phyloP scores from a whole-genome alignment of 441 rosid genomes.

The Hura crepitans region DNA sequence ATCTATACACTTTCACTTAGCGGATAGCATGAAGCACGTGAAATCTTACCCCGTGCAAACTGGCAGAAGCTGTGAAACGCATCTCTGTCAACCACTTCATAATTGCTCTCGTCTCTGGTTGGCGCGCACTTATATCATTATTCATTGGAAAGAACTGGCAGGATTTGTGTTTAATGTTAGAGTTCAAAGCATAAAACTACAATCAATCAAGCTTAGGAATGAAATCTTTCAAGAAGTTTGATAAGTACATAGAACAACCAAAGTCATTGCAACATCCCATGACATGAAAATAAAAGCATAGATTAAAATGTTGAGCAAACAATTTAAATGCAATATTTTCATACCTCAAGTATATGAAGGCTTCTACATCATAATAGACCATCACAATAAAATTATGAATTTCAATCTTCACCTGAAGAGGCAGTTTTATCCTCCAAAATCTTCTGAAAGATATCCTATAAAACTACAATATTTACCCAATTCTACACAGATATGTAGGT shows the following conservation, averaged over 20 bases:
- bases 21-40: constrained; percentile 9
- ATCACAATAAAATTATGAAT: background rate
- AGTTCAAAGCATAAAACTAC: constrained; percentile 7
- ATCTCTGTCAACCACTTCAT: constrained; percentile 75
- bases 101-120: constrained; percentile 86
- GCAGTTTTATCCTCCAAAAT: background rate
- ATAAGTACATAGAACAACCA: constrained; percentile 5
- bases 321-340: background rate
- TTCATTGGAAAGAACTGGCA: constrained; percentile 72
- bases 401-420: constrained; percentile 3
- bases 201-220: constrained; percentile 2
- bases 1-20: background rate
- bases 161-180: constrained; percentile 17
- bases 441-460: background rate
- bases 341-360: background rate
- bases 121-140: constrained; percentile 51
- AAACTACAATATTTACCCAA: background rate
- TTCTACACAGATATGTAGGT: background rate
- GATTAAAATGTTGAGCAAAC: background rate
- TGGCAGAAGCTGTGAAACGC: constrained; percentile 80
- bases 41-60: constrained; percentile 79
- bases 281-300: background rate
- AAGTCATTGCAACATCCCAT: constrained; percentile 3
- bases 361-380: background rate
- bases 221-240: constrained; percentile 2